Conservation (phyloP, 2,329 filamentous ascomycete species). For the Colletotrichum sublineola region DNA sequence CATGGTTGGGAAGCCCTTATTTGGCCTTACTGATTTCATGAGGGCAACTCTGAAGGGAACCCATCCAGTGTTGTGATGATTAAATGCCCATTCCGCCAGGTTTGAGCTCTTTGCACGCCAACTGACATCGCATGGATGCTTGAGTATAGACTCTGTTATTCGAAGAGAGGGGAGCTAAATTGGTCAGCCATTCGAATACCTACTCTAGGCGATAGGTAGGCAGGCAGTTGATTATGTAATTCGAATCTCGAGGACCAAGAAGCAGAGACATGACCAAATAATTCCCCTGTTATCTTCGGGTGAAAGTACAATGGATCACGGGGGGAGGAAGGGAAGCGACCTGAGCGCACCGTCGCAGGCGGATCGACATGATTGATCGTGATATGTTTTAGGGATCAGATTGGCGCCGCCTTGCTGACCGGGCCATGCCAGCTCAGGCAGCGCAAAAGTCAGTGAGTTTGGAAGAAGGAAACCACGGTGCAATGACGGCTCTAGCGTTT, state of each 20-base stretch:
- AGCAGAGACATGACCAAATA: conserved; percentile 8
- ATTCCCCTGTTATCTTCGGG: conserved; percentile 11
- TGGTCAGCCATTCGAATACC: background rate
- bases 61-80: background rate
- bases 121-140: background rate
- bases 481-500: conserved; percentile 12
- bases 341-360: conserved; percentile 29
- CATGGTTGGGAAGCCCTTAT: background rate
- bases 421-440: conserved; percentile 30
- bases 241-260: background rate
- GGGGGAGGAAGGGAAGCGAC: conserved; percentile 18
- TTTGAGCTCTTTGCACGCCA: background rate
- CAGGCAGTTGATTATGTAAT: background rate
- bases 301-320: background rate
- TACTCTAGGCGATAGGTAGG: conserved; percentile 1
- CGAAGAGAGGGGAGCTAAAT: background rate
- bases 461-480: background rate
- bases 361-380: conserved; percentile 25
- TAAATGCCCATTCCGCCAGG: background rate
- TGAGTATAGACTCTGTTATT: background rate
- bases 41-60: conserved; percentile 7
- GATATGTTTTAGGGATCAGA: conserved; percentile 10
- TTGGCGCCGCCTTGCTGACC: conserved; percentile 16
- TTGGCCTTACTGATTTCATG: background rate
- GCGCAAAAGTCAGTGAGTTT: conserved; percentile 20